Percentiles rank a stretch among this genome's conserved stretches.
These are phyloP conservation scores for Stephania cephalantha DNA, from an alignment of 164 flowering plant genomes.

Conservation along the genomic window DNA sequence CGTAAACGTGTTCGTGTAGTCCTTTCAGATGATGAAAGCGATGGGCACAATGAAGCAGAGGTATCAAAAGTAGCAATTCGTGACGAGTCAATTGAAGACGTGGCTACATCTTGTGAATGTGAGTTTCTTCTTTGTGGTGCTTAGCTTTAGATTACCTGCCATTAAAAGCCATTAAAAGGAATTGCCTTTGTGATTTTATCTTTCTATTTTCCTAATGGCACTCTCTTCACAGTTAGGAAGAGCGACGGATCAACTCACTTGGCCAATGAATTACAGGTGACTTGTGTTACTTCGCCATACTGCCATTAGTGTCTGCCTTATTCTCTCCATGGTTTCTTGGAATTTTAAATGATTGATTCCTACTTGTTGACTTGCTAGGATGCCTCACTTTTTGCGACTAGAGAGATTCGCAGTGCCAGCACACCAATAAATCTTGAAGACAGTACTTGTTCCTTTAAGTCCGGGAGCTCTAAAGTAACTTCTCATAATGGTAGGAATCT, in stretches of 20 bases:
- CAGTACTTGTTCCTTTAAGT: constrained; percentile 55
- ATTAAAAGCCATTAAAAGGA: background rate
- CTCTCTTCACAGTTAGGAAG: constrained; percentile 34
- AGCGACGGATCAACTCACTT: constrained; percentile 16
- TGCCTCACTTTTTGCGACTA: constrained; percentile 25
- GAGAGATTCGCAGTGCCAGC: constrained; percentile 29
- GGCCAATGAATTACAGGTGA: constrained; percentile 37
- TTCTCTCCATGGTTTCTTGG: background rate
- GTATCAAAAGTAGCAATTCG: constrained; percentile 22
- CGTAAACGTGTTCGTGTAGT: constrained; percentile 75
- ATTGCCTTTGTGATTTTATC: background rate
- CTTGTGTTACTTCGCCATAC: background rate
- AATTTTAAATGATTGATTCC: background rate
- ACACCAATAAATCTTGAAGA: constrained; percentile 47
- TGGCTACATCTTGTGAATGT: constrained; percentile 58
- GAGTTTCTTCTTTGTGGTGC: constrained; percentile 18
- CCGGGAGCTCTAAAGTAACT: constrained; percentile 26
- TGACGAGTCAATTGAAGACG: constrained; percentile 25
- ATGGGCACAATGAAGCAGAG: constrained; percentile 27
- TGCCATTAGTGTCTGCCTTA: background rate
- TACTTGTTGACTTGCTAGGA: constrained; percentile 33
- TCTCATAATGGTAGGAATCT: constrained; percentile 21
- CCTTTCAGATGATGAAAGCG: constrained; percentile 87
- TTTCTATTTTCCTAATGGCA: background rate
- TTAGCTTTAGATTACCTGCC: constrained; percentile 12